Evolutionary conservation across 2,329 filamentous ascomycete species (phyloP), one percentile per base, ranked within the genome.

Genomic region (Cryphonectria naterciae): DNA sequence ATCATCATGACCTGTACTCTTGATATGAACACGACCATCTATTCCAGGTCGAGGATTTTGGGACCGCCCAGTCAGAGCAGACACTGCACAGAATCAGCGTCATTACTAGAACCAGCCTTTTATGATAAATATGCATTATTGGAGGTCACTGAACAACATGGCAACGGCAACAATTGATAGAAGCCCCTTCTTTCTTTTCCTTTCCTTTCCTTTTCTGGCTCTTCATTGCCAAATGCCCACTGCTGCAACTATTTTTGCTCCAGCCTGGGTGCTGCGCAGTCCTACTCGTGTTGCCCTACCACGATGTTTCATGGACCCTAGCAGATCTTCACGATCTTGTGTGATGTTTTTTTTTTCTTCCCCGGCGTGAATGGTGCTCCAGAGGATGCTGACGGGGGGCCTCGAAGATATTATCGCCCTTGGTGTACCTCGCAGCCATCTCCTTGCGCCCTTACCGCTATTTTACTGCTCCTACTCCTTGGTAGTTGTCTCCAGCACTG

Each of bases 401-500:
- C 10, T 56, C 4, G n/a, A 4, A 13, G n/a, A 15, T 56, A 28
- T 56, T n/a, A 2, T 56, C 52, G 10, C 6, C 52, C 52, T 0
- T 13, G 52, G 8, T 17, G 17, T 37, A 35, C 32, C 58, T 22
- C 13, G 61, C 15, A 25, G 10, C 39, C 61, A 43, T 28, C 39
- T 2, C 11, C 32, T 46, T 15, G 15, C n/a, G 39, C 54, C 52
- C 8, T 1, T n/a, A 8, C 4, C 46, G n/a, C 19, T 3, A 49
- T 22, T 2, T 10, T 68, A 19, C 46, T 2, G n/a, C 46, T n/a
- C 8, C 19, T 68, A 19, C 46, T 63, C 58, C 41, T 62, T 68
- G 2, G 91, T 92, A 80, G 93, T 95, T 82, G 93, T 95, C 82
- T 95, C 93, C 75, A 98, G 82, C 77, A 99, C 96, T 61, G 94